phyloP scores from a whole-genome alignment of 495 filamentous ascomycete genomes.

The Lasiosphaeris hirsuta region DNA sequence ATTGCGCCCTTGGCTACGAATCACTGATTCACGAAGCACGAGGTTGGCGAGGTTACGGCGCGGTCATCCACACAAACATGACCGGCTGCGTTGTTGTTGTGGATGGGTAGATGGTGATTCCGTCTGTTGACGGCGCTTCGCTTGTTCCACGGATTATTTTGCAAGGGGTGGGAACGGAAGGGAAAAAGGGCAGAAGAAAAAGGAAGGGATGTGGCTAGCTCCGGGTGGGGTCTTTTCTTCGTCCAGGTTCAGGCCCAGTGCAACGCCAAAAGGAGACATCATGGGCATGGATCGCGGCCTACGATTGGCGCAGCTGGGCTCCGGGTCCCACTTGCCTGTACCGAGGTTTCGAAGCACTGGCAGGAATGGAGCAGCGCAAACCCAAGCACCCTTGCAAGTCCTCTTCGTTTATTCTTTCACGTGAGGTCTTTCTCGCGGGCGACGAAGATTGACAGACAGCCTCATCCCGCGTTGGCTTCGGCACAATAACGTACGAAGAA shows the following conservation, averaged over 20 bases:
- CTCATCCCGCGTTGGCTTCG: too few relatives aligned
- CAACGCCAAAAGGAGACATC: not conserved
- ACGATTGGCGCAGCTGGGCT: slow-evolving; percentile 4
- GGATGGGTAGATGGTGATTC: not conserved
- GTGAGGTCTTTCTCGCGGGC: not conserved
- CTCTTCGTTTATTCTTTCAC: not conserved
- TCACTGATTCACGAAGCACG: too few relatives aligned
- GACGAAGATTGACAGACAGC: too few relatives aligned
- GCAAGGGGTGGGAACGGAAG: not conserved
- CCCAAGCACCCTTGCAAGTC: too few relatives aligned
- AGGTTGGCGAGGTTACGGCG: too few relatives aligned
- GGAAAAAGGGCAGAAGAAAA: not conserved
- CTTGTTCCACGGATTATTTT: too few relatives aligned
- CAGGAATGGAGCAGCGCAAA: not conserved
- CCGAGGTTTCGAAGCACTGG: slow-evolving; percentile 14
- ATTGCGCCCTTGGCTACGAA: too few relatives aligned
- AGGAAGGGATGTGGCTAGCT: not conserved
- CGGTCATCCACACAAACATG: too few relatives aligned
- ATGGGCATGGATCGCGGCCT: not conserved
- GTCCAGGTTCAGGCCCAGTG: not conserved
- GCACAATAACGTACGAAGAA: too few relatives aligned
- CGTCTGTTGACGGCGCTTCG: too few relatives aligned
- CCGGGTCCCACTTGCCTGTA: slow-evolving; percentile 8
- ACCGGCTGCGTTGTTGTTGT: not conserved
- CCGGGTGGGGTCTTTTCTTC: not conserved